Percentiles rank a stretch among this genome's conserved stretches.
Conservation (phyloP, 768 basidiomycete genomes). For the Tulasnella sp. region DNA sequence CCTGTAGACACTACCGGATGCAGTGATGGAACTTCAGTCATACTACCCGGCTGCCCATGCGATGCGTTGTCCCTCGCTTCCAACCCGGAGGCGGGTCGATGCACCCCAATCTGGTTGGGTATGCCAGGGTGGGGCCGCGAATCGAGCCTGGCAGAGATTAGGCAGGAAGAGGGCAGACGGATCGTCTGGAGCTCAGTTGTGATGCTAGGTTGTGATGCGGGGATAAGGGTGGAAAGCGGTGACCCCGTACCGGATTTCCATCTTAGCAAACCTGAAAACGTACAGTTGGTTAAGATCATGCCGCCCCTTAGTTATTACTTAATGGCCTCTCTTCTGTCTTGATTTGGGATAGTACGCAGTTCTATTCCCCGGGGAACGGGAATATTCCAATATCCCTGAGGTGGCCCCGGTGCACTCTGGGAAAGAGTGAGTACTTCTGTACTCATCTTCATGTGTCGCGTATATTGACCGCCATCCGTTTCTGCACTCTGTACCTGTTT, state of each 20-base stretch:
- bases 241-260: conserved; percentile 6
- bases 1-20: too few species aligned
- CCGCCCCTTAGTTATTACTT: too few species aligned
- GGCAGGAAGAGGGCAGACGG: conserved; percentile 15
- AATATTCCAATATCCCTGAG: not conserved
- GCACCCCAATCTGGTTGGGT: conserved; percentile 17
- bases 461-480: too few species aligned
- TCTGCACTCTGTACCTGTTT: not conserved
- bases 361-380: conserved; percentile 13
- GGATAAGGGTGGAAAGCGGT: conserved; percentile 4
- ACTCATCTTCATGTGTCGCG: not conserved
- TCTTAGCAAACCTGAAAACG: conserved; percentile 15
- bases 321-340: not conserved
- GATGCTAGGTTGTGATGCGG: conserved; percentile 7
- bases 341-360: conserved; percentile 7
- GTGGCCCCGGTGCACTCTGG: conserved; percentile 1
- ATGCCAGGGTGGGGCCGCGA: conserved; percentile 16
- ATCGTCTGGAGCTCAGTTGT: conserved; percentile 19
- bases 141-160: conserved; percentile 6
- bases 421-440: conserved; percentile 5
- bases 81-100: not conserved
- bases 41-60: conserved; percentile 9
- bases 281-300: too few species aligned
- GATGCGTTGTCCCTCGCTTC: not conserved
- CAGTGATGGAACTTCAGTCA: too few species aligned